These are phyloP conservation scores for Lecanicillium sp. DNA, from an alignment of 2,329 filamentous ascomycete genomes.

Conservation along the genomic window DNA sequence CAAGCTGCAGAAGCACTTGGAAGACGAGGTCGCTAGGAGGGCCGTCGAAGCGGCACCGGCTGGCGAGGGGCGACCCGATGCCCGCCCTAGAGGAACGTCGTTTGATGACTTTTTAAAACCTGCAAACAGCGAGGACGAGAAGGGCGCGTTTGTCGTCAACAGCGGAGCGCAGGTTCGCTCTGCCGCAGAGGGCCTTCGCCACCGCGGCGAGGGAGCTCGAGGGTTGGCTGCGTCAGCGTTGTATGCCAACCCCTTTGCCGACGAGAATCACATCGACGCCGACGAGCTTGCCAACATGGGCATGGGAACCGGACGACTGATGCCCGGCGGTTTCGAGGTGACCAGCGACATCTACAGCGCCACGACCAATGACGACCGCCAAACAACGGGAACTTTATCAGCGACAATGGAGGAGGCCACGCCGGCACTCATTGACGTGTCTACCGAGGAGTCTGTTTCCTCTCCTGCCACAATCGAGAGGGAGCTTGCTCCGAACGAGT, in stretches of 20 bases:
- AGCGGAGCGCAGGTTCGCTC: constrained; percentile 39
- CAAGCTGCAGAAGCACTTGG: constrained; percentile 39
- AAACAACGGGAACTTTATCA: constrained; percentile 8
- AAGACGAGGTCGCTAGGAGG: constrained; percentile 13
- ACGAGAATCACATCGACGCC: constrained; percentile 45
- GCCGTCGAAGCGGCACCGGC: constrained; percentile 12
- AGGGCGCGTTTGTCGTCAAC: constrained; percentile 51
- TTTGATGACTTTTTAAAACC: constrained; percentile 54
- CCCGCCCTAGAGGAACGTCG: constrained; percentile 26
- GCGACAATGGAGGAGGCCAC: constrained; percentile 15
- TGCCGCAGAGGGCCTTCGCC: constrained; percentile 38
- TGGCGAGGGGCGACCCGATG: constrained; percentile 8
- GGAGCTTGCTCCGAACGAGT: constrained; percentile 34
- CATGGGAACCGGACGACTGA: constrained; percentile 32
- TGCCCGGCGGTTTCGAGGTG: constrained; percentile 38
- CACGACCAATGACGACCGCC: constrained; percentile 33
- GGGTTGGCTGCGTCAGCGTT: constrained; percentile 33
- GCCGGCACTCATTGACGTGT: constrained; percentile 26
- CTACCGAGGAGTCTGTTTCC: constrained; percentile 12
- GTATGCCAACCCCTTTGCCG: constrained; percentile 53
- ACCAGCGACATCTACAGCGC: constrained; percentile 51
- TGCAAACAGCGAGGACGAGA: constrained; percentile 40
- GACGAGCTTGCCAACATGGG: constrained; percentile 31
- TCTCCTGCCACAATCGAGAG: constrained; percentile 27
- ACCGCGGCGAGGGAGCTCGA: constrained; percentile 37